phyloP scores from a whole-genome alignment of 2,329 filamentous ascomycete species.

The Tolypocladium tundrense region DNA sequence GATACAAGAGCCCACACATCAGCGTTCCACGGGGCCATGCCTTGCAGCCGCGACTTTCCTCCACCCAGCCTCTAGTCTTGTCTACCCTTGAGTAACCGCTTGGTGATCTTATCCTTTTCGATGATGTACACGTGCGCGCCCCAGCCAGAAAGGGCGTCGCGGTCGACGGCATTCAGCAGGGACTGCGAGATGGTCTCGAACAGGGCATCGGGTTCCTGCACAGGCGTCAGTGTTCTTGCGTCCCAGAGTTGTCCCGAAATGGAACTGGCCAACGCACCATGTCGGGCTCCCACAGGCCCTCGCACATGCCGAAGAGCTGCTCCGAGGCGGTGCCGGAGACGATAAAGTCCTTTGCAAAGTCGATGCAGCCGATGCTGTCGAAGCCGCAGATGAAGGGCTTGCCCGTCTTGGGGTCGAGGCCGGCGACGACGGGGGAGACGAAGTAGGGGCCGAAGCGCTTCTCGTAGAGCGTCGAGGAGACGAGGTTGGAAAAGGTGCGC shows the following conservation, averaged over 20 bases:
- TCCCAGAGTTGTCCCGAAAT: too few species aligned
- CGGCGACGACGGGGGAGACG: conserved; percentile 86
- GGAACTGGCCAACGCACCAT: conserved; percentile 51
- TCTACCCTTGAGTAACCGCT: conserved; percentile 94
- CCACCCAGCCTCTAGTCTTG: conserved; percentile 57
- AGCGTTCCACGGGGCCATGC: conserved; percentile 1
- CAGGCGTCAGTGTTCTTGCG: background rate
- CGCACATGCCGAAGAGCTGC: conserved; percentile 97
- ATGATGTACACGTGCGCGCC: conserved; percentile 99
- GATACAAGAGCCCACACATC: background rate
- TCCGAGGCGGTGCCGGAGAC: conserved; percentile 93
- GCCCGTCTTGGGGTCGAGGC: conserved; percentile 86
- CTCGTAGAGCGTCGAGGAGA: conserved; percentile 87
- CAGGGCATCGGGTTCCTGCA: conserved; percentile 76
- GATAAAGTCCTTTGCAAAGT: conserved; percentile 99
- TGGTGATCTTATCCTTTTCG: conserved; percentile 99
- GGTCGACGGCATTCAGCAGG: conserved; percentile 87
- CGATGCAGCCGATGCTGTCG: conserved; percentile 98
- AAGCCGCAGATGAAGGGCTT: conserved; percentile 98
- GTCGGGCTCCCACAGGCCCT: conserved; percentile 95
- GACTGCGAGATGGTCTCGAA: conserved; percentile 98
- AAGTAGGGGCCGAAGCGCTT: conserved; percentile 94
- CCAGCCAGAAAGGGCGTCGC: conserved; percentile 95
- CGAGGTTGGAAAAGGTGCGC: conserved; percentile 91
- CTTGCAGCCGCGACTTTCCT: conserved; percentile 5